Conservation (phyloP, 2,329 filamentous ascomycete species). For the Arthrobotrys sphaeroides region DNA sequence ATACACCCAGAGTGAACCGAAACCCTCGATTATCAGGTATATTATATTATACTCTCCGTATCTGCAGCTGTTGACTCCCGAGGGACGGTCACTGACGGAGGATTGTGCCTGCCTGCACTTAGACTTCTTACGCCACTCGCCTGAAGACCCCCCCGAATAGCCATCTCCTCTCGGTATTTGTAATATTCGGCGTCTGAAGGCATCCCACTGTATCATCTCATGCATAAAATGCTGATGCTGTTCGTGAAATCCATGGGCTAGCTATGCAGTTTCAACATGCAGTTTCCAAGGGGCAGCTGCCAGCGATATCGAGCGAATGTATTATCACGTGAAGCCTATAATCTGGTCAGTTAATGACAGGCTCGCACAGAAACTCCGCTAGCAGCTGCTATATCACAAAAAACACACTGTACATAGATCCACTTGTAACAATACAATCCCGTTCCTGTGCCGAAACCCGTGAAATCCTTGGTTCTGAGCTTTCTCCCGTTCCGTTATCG, state of each 20-base stretch:
- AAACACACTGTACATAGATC: slow-evolving; percentile 27
- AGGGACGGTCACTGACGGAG: slow-evolving; percentile 23
- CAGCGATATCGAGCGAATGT: background rate
- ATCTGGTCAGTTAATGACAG: too few species aligned
- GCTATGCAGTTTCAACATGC: slow-evolving; percentile 6
- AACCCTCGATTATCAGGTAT: slow-evolving; percentile 49
- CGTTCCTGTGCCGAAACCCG: background rate
- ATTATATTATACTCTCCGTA: background rate
- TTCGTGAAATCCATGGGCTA: background rate
- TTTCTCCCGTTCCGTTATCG: background rate
- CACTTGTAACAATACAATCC: slow-evolving; percentile 20
- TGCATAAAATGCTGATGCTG: background rate
- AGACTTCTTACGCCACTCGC: slow-evolving; percentile 50
- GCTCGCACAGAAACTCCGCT: background rate
- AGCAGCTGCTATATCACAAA: background rate
- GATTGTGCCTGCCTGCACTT: too few species aligned
- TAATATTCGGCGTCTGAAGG: slow-evolving; percentile 13
- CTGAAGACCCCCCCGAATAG: slow-evolving; percentile 19
- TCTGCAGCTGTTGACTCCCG: slow-evolving; percentile 6
- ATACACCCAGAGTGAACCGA: slow-evolving; percentile 50
- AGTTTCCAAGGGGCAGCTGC: slow-evolving; percentile 2
- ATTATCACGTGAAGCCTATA: background rate
- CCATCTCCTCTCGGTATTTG: slow-evolving; percentile 37
- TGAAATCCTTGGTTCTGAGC: background rate
- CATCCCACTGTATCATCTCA: slow-evolving; percentile 10